Evolutionary conservation across 2,329 filamentous ascomycete species (phyloP), one percentile per base, ranked within the genome.

Genomic region (Aureobasidium sp.): DNA sequence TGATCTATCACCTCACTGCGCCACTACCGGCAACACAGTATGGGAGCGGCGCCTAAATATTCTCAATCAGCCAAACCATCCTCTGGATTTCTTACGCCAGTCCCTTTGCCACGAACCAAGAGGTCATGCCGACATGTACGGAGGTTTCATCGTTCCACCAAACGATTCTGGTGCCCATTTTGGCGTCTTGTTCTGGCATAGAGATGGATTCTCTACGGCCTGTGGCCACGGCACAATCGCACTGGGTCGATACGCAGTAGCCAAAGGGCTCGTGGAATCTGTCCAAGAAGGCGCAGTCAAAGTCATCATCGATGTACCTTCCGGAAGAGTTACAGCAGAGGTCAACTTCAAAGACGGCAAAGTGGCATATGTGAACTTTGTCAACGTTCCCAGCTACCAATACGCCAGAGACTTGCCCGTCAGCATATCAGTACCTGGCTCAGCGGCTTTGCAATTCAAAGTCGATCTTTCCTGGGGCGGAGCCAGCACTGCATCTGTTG

Each of bases 151-250:
- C 47, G 65, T 69, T 1, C 72, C 68, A 0, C 70, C 75, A 22
- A 79, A 78, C 5, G 78, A 79, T n/a, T 45, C 53, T 7, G 65
- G 75, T n/a, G 79, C 79, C 0, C 71, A 81, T 64, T 76, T 81
- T 29, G 79, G 78, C 5, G 76, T 78, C 1, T 65, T 81, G 3
- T 81, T 81, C 68, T 73, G 73, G 63, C 77, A 78, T 35, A 79
- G 79, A 35, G 76, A 77, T 4, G 78, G 77, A 0, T 81, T 76
- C 54, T 79, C 76, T 8, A 80, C 77, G 5, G 80, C 81, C 73
- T 81, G 79, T 63, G 79, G 79, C 3, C 79, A 82, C 66, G 79
- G 78, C 2, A 81, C 79, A 0, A 78, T 82, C 49, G 79, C 79
- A 0, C 65, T 82, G 14, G 78, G 78, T 1, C 71, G 76, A 3